phyloP scores from a whole-genome alignment of 257 asterid species.

The Gardenia jasminoides region DNA sequence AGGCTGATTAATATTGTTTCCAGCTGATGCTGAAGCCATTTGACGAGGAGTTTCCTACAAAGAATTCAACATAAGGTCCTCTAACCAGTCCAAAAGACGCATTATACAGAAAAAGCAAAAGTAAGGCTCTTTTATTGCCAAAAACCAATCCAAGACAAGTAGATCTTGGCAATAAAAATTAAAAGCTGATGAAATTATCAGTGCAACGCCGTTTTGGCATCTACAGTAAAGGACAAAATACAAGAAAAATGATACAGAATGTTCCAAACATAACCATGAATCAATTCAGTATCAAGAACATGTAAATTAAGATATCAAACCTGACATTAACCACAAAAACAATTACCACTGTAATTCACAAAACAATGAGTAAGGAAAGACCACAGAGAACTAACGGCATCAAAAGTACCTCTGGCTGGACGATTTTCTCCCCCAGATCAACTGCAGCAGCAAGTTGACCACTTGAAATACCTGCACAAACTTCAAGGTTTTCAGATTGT shows the following conservation, averaged over 20 bases:
- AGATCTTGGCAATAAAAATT: neutral
- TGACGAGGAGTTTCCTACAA: conserved; percentile 42
- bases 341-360: neutral
- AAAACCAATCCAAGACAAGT: neutral
- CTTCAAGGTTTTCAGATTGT: conserved; percentile 28
- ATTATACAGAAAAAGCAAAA: neutral
- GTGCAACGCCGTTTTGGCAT: neutral
- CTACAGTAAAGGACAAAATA: neutral
- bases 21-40: conserved; percentile 29
- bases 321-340: neutral
- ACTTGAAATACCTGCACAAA: conserved; percentile 32
- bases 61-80: conserved; percentile 15
- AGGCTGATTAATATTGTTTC: conserved; percentile 30
- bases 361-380: conserved; percentile 1
- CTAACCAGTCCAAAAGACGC: conserved; percentile 12
- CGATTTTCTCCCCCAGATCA: conserved; percentile 33
- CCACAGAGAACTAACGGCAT: neutral
- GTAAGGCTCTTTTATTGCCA: neutral
- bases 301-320: too few relatives aligned
- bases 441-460: conserved; percentile 27
- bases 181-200: neutral
- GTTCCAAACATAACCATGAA: neutral
- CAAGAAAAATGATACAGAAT: neutral
- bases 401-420: conserved; percentile 46
- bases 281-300: neutral